Conservation (phyloP, 116 monocot genomes). For the Phalaenopsis hybrid region DNA sequence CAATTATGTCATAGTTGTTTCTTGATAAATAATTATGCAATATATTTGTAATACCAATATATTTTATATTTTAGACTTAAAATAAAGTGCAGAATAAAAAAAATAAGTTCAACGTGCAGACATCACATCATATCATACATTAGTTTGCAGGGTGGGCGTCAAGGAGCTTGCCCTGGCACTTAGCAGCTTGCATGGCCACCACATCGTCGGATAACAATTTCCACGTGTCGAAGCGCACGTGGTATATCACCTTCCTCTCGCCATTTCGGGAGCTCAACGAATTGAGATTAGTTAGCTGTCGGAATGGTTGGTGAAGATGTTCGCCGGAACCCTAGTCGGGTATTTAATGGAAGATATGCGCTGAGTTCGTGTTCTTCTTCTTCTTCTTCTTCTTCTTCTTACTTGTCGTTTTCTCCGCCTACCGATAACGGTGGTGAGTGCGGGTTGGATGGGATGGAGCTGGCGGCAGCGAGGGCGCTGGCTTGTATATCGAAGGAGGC, state of each 20-base stretch:
- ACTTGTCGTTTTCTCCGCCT: neutral
- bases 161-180: neutral
- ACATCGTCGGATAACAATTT: neutral
- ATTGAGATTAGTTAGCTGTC: neutral
- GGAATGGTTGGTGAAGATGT: neutral
- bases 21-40: no score
- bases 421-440: neutral
- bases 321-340: neutral
- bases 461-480: constrained; percentile 15
- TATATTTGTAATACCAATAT: no score
- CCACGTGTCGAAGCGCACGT: neutral
- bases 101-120: no score
- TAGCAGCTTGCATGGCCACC: constrained; percentile 1
- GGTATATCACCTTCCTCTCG: neutral
- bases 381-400: neutral
- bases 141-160: no score
- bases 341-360: neutral
- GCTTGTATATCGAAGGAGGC: neutral
- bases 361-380: neutral
- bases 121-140: no score
- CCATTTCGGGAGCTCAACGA: neutral
- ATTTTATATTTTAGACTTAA: no score
- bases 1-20: no score
- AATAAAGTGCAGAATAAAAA: no score
- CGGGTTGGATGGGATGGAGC: constrained; percentile 17